Evolutionary conservation across 2,329 filamentous ascomycete genomes (phyloP).

Genomic region (Colletotrichum endophyticum): DNA sequence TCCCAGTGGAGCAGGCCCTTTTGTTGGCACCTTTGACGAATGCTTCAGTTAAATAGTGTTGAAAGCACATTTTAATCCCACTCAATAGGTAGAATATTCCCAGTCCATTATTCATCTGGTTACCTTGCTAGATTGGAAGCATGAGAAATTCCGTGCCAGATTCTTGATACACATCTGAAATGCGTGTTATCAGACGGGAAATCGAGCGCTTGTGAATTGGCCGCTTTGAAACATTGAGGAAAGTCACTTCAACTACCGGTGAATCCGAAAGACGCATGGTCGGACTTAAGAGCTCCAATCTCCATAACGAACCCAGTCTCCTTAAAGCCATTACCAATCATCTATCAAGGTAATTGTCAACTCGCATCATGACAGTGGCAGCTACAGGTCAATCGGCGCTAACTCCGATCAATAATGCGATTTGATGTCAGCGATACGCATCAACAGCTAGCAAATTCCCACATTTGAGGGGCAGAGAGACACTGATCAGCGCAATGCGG

Average conservation of each 20-base stretch:
- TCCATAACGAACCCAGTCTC: not conserved
- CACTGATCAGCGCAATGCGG: constrained; percentile 2
- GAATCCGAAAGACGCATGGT: not conserved
- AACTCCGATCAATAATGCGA: not conserved
- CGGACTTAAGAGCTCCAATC: not conserved
- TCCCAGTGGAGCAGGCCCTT: not conserved
- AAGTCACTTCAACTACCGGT: not conserved
- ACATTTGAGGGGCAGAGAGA: not conserved
- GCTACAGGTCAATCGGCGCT: not conserved
- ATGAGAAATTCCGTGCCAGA: not conserved
- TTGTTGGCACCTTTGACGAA: not conserved
- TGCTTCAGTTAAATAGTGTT: not conserved
- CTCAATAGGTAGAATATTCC: not conserved
- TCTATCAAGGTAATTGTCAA: not conserved
- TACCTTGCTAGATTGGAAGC: not conserved
- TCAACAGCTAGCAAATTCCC: not conserved
- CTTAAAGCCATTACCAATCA: not conserved
- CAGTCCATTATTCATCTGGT: not conserved
- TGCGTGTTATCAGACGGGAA: not conserved
- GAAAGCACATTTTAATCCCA: not conserved
- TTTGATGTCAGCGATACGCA: not conserved
- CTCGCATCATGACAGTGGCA: not conserved
- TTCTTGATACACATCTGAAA: not conserved
- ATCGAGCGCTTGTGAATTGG: not conserved
- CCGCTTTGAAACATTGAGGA: not conserved